phyloP scores from a whole-genome alignment of 2,329 filamentous ascomycete genomes.

The Didymella lethalis region DNA sequence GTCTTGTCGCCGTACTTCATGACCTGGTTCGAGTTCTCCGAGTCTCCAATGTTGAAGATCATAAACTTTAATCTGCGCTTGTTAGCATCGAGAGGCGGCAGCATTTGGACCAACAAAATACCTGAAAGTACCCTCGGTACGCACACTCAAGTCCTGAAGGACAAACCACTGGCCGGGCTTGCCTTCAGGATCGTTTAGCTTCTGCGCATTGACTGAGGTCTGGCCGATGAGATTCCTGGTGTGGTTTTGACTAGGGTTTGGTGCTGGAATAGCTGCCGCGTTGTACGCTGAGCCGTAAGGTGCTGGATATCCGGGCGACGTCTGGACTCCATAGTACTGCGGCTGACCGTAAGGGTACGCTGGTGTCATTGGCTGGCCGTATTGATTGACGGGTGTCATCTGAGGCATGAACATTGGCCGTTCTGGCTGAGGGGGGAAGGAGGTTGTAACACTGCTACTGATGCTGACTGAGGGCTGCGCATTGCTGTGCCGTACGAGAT shows the following conservation, averaged over 20 bases:
- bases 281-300: slow-evolving; percentile 21
- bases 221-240: slow-evolving; percentile 95
- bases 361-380: slow-evolving; percentile 46
- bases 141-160: slow-evolving; percentile 90
- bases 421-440: slow-evolving; percentile 68
- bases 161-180: slow-evolving; percentile 96
- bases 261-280: slow-evolving; percentile 31
- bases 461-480: slow-evolving; percentile 74
- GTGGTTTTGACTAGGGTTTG: slow-evolving; percentile 68
- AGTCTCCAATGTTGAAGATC: slow-evolving; percentile 83
- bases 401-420: slow-evolving; percentile 37
- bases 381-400: slow-evolving; percentile 49
- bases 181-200: slow-evolving; percentile 78
- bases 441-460: slow-evolving; percentile 78
- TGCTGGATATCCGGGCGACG: slow-evolving; percentile 31
- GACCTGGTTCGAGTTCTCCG: slow-evolving; percentile 59
- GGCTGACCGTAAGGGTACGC: slow-evolving; percentile 16
- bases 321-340: slow-evolving; percentile 22
- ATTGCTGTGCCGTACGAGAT: slow-evolving; percentile 71
- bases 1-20: slow-evolving; percentile 76
- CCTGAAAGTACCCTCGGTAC: slow-evolving; percentile 91
- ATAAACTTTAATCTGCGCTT: slow-evolving; percentile 69
- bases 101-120: slow-evolving; percentile 55
- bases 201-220: slow-evolving; percentile 85
- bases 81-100: not conserved